These are phyloP conservation scores for Cyamopsis tetragonoloba DNA, from an alignment of 306 rosid species.

Conservation along the genomic window DNA sequence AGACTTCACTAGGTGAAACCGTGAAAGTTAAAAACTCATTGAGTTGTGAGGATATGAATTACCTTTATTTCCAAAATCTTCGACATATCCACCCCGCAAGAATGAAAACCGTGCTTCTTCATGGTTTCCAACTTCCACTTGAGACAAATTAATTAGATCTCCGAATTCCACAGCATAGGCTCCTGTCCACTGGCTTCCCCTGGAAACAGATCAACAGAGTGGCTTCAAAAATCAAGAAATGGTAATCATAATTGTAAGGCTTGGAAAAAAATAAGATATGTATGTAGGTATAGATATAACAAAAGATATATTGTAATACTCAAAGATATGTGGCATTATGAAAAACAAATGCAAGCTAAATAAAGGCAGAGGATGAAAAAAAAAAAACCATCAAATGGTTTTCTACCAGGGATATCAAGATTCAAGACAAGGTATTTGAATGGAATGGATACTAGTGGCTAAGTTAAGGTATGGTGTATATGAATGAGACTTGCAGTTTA, in stretches of 20 bases:
- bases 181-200: constrained; percentile 94
- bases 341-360: too few species aligned
- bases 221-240: constrained; percentile 8
- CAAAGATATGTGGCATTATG: too few species aligned
- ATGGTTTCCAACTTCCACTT: constrained; percentile 32
- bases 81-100: constrained; percentile 75
- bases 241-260: background rate
- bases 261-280: background rate
- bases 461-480: background rate
- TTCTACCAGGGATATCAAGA: background rate
- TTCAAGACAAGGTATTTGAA: background rate
- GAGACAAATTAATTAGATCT: constrained; percentile 52
- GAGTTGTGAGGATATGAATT: constrained; percentile 11
- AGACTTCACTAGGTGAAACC: too few species aligned
- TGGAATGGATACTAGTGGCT: background rate
- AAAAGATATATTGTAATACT: background rate
- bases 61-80: constrained; percentile 70
- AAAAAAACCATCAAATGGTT: background rate
- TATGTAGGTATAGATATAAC: background rate
- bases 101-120: constrained; percentile 84
- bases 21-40: background rate
- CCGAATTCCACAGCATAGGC: constrained; percentile 68
- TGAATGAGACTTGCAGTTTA: background rate
- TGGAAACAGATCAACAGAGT: constrained; percentile 26
- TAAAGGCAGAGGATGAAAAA: background rate